phyloP scores from a whole-genome alignment of 2,329 filamentous ascomycete genomes.

The Nigrospora oryzae region DNA sequence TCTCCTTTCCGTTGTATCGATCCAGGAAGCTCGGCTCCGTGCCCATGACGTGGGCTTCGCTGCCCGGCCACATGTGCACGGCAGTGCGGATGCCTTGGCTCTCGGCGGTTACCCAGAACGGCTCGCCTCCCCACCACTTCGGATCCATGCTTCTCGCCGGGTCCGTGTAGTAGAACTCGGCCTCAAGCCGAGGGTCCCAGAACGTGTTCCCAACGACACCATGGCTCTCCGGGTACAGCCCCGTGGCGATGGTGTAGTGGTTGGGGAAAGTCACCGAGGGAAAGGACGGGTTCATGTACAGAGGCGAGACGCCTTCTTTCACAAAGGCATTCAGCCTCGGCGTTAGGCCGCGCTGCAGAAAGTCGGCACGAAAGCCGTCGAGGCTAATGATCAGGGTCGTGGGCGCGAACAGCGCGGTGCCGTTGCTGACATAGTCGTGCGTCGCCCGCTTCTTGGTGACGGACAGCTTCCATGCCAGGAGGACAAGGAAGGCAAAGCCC shows the following conservation, averaged over 20 bases:
- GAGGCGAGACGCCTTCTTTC: slow-evolving; percentile 75
- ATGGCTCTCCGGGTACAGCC: slow-evolving; percentile 85
- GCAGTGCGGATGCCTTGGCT: slow-evolving; percentile 68
- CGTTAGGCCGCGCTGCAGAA: slow-evolving; percentile 74
- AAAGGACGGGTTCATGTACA: slow-evolving; percentile 90
- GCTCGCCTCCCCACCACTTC: slow-evolving; percentile 94
- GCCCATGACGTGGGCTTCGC: slow-evolving; percentile 74
- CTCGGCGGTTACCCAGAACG: slow-evolving; percentile 90
- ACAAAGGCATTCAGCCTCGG: slow-evolving; percentile 74
- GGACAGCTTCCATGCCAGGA: slow-evolving; percentile 52
- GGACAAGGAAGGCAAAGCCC: slow-evolving; percentile 45
- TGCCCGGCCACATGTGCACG: slow-evolving; percentile 98
- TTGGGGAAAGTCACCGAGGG: slow-evolving; percentile 96
- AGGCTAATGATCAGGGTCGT: slow-evolving; percentile 92
- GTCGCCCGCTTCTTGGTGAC: slow-evolving; percentile 28
- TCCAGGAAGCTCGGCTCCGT: slow-evolving; percentile 75
- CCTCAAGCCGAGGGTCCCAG: slow-evolving; percentile 70
- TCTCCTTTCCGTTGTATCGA: slow-evolving; percentile 72
- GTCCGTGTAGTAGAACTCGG: slow-evolving; percentile 85
- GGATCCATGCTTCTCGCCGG: slow-evolving; percentile 66
- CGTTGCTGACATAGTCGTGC: slow-evolving; percentile 56
- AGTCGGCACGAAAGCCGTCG: slow-evolving; percentile 93
- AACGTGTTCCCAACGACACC: slow-evolving; percentile 92
- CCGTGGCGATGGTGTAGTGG: slow-evolving; percentile 89
- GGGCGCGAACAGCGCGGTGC: slow-evolving; percentile 79